These are phyloP conservation scores for Globisporangium paddicum DNA, from an alignment of 352 stramenopile species.

Conservation along the genomic window DNA sequence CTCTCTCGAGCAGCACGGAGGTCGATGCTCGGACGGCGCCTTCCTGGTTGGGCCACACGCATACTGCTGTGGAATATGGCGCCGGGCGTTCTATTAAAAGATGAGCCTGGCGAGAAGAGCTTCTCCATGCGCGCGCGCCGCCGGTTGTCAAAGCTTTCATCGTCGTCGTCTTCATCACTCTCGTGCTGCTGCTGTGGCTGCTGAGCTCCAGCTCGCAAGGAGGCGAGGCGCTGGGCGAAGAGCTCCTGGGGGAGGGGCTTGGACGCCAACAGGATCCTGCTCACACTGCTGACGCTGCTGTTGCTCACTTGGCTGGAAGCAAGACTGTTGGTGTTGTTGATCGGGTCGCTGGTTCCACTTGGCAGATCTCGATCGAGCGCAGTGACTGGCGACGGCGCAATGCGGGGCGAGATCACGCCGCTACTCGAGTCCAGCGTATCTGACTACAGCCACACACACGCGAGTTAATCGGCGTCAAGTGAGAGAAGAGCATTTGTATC, in stretches of 20 bases:
- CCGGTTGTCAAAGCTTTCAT: constrained; percentile 7
- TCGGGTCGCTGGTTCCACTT: not conserved
- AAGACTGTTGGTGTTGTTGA: not conserved
- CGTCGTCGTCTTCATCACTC: constrained; percentile 9
- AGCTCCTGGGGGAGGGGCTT: constrained; percentile 13
- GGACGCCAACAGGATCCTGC: constrained; percentile 6
- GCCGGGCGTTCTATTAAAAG: not conserved
- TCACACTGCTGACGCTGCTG: constrained; percentile 5
- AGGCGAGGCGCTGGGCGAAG: constrained; percentile 13
- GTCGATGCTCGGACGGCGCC: not conserved
- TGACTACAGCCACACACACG: not conserved
- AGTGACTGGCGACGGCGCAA: too few relatives aligned
- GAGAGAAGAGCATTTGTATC: not conserved
- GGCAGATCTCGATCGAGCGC: not conserved
- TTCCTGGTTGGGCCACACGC: not conserved
- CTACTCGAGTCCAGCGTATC: constrained; percentile 17
- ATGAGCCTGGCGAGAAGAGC: not conserved
- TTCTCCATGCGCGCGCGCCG: constrained; percentile 5
- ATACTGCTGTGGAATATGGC: not conserved
- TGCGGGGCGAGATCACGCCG: constrained; percentile 6
- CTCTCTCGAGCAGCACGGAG: not conserved
- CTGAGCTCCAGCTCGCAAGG: constrained; percentile 1
- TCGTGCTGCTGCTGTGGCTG: not conserved
- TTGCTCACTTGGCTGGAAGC: constrained; percentile 2
- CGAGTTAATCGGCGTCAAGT: not conserved